Percentiles rank a stretch among this genome's conserved stretches.
Evolutionary conservation across 305 asterid species (phyloP).

Genomic region (Solanum aculeatissimum): DNA sequence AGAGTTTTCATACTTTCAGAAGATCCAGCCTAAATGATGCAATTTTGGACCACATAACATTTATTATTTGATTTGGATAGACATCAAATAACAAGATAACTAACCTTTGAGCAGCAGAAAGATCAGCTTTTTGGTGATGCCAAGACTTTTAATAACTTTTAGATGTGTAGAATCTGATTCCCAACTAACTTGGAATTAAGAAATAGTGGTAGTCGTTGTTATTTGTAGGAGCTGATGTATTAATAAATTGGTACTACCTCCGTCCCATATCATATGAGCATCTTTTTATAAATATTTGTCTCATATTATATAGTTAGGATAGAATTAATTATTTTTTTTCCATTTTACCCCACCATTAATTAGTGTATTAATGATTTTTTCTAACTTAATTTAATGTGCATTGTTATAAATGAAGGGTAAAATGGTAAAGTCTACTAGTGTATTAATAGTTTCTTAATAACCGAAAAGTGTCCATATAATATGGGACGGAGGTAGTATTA

Average conservation of each 20-base stretch:
- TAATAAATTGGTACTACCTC: not conserved
- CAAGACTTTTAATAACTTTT: not conserved
- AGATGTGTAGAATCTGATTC: not conserved
- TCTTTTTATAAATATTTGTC: too few species aligned
- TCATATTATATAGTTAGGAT: too few species aligned
- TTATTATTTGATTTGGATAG: not conserved
- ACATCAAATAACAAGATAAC: not conserved
- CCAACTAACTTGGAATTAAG: not conserved
- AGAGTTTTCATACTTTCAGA: not conserved
- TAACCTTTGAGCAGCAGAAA: not conserved
- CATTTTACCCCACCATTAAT: too few species aligned
- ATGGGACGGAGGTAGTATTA: too few species aligned
- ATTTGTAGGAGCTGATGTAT: not conserved
- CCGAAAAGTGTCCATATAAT: too few species aligned
- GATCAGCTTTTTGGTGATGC: conserved; percentile 3
- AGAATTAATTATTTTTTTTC: too few species aligned
- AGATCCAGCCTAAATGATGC: not conserved
- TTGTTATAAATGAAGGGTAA: too few species aligned
- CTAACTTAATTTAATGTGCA: too few species aligned
- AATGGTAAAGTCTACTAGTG: too few species aligned
- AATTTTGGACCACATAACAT: not conserved
- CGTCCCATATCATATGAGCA: too few species aligned
- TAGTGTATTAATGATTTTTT: too few species aligned
- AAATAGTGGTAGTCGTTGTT: not conserved
- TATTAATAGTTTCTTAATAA: too few species aligned